These are phyloP conservation scores for Phytophthora macrochlamydospora DNA, from an alignment of 352 stramenopile species.

Conservation along the genomic window DNA sequence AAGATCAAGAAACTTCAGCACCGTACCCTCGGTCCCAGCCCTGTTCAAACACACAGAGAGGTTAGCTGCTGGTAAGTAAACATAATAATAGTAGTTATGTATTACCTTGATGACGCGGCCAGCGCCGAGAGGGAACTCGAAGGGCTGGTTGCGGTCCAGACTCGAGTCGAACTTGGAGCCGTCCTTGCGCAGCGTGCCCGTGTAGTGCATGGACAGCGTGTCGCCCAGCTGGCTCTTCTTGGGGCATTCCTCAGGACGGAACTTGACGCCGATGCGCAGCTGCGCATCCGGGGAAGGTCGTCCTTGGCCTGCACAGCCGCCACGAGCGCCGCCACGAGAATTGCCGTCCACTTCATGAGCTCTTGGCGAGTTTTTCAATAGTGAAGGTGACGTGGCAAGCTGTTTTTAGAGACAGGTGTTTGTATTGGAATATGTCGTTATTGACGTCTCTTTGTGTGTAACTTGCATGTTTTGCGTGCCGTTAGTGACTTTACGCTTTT, in stretches of 20 bases:
- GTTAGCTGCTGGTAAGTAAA: background rate
- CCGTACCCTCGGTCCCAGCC: slow-evolving; percentile 85
- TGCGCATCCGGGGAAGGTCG: slow-evolving; percentile 67
- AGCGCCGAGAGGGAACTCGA: slow-evolving; percentile 94
- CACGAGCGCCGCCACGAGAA: slow-evolving; percentile 44
- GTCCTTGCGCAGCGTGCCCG: slow-evolving; percentile 94
- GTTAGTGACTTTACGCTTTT: no score
- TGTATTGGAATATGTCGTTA: no score
- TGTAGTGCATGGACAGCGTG: slow-evolving; percentile 96
- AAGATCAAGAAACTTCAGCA: slow-evolving; percentile 4
- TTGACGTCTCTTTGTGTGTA: slow-evolving; percentile 11
- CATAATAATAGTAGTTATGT: slow-evolving; percentile 8
- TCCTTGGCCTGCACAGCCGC: slow-evolving; percentile 66
- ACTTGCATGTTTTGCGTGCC: no score
- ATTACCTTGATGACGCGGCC: slow-evolving; percentile 95
- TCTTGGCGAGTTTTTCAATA: slow-evolving; percentile 20
- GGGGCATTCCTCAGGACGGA: slow-evolving; percentile 65
- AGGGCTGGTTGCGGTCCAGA: slow-evolving; percentile 92
- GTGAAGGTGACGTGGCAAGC: slow-evolving; percentile 5
- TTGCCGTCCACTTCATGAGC: slow-evolving; percentile 63
- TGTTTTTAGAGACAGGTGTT: background rate
- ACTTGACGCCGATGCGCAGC: slow-evolving; percentile 84
- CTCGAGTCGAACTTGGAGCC: slow-evolving; percentile 98
- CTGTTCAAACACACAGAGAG: slow-evolving; percentile 28
- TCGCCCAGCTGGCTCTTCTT: slow-evolving; percentile 82